These are phyloP conservation scores for Thielaviopsis ethacetica DNA, from an alignment of 2,329 filamentous ascomycete species.

Conservation along the genomic window DNA sequence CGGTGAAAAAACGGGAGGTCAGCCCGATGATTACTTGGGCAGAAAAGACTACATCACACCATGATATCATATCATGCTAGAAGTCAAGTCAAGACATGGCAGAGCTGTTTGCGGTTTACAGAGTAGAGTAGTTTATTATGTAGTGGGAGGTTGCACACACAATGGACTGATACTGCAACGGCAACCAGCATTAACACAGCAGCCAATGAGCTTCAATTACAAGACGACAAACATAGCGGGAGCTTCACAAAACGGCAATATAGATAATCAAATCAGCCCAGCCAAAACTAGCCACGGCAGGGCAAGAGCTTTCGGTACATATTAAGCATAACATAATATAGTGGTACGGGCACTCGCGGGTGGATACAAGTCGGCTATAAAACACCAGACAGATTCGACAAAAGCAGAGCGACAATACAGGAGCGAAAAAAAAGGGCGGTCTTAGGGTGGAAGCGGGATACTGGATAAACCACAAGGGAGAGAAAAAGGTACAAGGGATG, in stretches of 20 bases:
- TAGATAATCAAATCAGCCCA: not conserved
- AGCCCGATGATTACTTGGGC: too few relatives aligned
- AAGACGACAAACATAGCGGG: not conserved
- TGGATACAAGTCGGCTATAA: not conserved
- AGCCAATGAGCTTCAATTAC: not conserved
- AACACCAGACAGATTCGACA: not conserved
- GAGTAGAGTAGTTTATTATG: not conserved
- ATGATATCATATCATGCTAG: not conserved
- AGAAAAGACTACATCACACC: slow-evolving; percentile 5
- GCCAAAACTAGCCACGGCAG: not conserved
- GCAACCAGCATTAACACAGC: not conserved
- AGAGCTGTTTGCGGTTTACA: not conserved
- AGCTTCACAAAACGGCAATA: not conserved
- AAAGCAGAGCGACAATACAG: not conserved
- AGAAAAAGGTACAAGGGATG: not conserved
- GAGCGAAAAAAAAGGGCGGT: not conserved
- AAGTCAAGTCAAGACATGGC: not conserved
- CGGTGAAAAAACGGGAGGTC: too few relatives aligned
- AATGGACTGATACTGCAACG: not conserved
- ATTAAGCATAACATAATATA: not conserved
- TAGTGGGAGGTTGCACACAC: not conserved
- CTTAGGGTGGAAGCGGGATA: too few relatives aligned
- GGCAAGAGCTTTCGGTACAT: not conserved
- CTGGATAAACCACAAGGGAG: not conserved
- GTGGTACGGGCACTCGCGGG: too few relatives aligned